Evolutionary conservation across 768 basidiomycete genomes (phyloP), one percentile per base, ranked within the genome.

Genomic region (Tricholomella constricta): DNA sequence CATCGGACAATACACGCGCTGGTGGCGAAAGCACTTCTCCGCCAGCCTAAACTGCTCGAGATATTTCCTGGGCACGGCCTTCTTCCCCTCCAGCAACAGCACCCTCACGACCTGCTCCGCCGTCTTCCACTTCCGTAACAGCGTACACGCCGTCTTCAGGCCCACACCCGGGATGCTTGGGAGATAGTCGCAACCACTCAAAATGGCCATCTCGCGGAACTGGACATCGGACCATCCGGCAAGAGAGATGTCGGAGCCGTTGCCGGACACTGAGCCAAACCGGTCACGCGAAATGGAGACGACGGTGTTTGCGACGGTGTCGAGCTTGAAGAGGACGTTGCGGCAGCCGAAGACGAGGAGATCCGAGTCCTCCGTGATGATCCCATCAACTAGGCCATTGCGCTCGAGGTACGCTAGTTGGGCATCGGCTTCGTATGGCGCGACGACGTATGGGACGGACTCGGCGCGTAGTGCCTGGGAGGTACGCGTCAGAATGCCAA

Each of bases 361-460:
- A 69, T 99, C 97, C 0, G 95, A 98, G 71, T 98, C 97, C 72
- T 99, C 97, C 1, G 97, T 98, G 60, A 99, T 81, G 68, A 99
- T 88, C 2, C 86, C 97, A 66, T 95, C 88, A 35, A 94, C 91
- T 29, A 90, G 62, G 15, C 92, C 92, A 37, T 76, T 68, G 44
- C 82, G 83, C 65, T 98, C 97, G 38, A 99, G 81, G 70, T 89
- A 98, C 40, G 92, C 89, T 51, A 99, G 81, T 69, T 99, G 97
- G 1, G 97, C 94, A 64, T 99, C 97, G 0, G 97, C 97, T 76
- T 99, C 97, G 69, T 98, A 99, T 0, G 97, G 97, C 4, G 97
- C 96, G 15, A 98, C 97, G 34, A 98, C 76, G 65, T 96, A 97
- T 17, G 80, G 67, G 7, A 98, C 81, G 15, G 74, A 71, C 64